Evolutionary conservation across 202 grass and related monocot genomes (phyloP).

Genomic region (Panicum hallii): DNA sequence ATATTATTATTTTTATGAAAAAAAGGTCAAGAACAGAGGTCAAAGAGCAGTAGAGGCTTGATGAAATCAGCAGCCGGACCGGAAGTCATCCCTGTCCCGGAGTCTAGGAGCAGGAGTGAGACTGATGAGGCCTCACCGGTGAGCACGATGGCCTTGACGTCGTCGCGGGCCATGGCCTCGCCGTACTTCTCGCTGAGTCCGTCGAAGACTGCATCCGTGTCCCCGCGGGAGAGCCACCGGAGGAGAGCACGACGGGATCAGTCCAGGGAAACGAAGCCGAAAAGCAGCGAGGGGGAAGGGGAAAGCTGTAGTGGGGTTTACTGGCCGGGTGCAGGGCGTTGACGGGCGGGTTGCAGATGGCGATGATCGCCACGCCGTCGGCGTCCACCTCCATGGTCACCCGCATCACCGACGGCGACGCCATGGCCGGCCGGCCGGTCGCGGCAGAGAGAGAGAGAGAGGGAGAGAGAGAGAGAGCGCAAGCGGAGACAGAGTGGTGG

Average conservation of each 20-base stretch:
- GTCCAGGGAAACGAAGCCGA: background rate
- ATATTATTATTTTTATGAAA: background rate
- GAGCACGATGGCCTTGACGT: constrained; percentile 94
- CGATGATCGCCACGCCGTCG: constrained; percentile 79
- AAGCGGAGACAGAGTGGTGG: background rate
- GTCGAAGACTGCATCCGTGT: constrained; percentile 56
- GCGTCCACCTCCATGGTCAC: constrained; percentile 87
- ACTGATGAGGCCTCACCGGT: constrained; percentile 55
- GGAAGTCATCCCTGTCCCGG: background rate
- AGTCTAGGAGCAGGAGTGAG: background rate
- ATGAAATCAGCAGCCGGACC: background rate
- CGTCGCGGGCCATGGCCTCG: constrained; percentile 69
- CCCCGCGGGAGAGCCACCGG: background rate
- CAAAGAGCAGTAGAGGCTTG: background rate
- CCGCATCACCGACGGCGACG: constrained; percentile 51
- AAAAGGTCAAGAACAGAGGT: background rate
- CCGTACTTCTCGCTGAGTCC: constrained; percentile 82
- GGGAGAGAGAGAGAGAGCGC: background rate
- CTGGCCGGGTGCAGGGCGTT: constrained; percentile 83
- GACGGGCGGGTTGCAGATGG: constrained; percentile 85
- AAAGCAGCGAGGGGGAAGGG: background rate
- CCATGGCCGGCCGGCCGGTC: constrained; percentile 38
- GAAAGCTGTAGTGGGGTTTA: constrained; percentile 5
- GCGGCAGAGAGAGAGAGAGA: background rate
- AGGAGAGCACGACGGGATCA: background rate